phyloP scores from a whole-genome alignment of 371 early-diverging fungal species.

The Saksenaea vasiformis region DNA sequence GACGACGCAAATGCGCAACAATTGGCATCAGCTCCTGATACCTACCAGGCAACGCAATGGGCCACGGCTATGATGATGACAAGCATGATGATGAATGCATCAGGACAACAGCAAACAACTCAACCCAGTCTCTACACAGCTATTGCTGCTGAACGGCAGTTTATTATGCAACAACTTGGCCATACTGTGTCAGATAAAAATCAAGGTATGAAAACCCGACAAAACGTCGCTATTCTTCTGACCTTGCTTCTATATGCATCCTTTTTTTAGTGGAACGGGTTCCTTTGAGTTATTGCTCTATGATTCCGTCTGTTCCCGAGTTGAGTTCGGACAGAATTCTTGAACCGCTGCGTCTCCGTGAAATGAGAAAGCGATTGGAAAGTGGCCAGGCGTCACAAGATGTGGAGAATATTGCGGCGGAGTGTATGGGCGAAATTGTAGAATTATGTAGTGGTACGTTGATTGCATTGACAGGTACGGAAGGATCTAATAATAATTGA shows the following conservation, averaged over 20 bases:
- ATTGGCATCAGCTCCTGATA: conserved; percentile 13
- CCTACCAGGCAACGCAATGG: conserved; percentile 40
- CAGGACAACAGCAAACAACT: conserved; percentile 13
- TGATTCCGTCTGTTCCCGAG: conserved; percentile 75
- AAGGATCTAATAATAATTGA: conserved; percentile 25
- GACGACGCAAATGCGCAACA: neutral
- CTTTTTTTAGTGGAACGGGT: conserved; percentile 20
- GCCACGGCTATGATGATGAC: conserved; percentile 41
- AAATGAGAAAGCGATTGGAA: conserved; percentile 86
- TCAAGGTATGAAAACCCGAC: conserved; percentile 14
- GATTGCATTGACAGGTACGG: neutral
- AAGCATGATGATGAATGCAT: conserved; percentile 37
- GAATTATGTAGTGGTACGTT: conserved; percentile 41
- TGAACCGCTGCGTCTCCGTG: conserved; percentile 82
- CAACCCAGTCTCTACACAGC: conserved; percentile 31
- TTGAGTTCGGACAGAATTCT: conserved; percentile 64
- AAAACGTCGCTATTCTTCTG: neutral
- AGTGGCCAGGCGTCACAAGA: conserved; percentile 44
- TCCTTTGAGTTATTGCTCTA: conserved; percentile 56
- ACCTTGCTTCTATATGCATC: neutral
- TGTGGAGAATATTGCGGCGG: conserved; percentile 65
- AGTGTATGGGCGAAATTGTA: conserved; percentile 56
- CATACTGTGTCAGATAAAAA: conserved; percentile 17
- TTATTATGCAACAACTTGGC: conserved; percentile 42
- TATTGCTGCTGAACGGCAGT: conserved; percentile 32